phyloP scores from a whole-genome alignment of 1,139 yeast genomes.

The Yamadazyma taylorii region DNA sequence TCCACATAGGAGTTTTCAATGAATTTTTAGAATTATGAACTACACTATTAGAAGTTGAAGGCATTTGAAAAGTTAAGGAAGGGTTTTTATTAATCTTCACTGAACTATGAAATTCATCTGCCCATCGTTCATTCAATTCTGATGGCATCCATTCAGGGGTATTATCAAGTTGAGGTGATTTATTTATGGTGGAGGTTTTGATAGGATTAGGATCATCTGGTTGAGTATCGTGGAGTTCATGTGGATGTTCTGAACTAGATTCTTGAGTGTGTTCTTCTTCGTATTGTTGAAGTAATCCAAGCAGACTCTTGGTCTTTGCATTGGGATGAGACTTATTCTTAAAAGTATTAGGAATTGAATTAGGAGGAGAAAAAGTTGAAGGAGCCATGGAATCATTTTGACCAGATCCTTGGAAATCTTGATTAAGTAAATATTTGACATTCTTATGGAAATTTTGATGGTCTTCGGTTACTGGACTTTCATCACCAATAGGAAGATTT shows the following conservation, averaged over 20 bases:
- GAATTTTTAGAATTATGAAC: slow-evolving; percentile 32
- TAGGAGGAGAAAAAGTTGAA: slow-evolving; percentile 20
- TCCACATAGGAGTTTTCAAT: slow-evolving; percentile 41
- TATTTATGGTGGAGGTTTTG: slow-evolving; percentile 13
- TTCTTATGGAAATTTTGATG: slow-evolving; percentile 29
- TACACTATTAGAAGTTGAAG: slow-evolving; percentile 33
- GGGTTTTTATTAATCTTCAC: slow-evolving; percentile 29
- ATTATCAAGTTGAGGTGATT: slow-evolving; percentile 15
- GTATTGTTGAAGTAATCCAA: slow-evolving; percentile 15
- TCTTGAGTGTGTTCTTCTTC: slow-evolving; percentile 1
- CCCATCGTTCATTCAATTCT: slow-evolving; percentile 41
- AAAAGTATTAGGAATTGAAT: slow-evolving; percentile 47
- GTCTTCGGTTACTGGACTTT: slow-evolving; percentile 7
- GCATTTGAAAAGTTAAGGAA: slow-evolving; percentile 22
- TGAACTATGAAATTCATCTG: slow-evolving; percentile 24
- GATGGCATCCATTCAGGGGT: slow-evolving; percentile 51
- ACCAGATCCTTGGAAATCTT: slow-evolving; percentile 28
- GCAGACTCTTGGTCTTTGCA: slow-evolving; percentile 39
- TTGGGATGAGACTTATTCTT: slow-evolving; percentile 48
- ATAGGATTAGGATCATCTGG: too few species aligned
- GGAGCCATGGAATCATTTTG: slow-evolving; percentile 9
- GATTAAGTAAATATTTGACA: slow-evolving; percentile 36
- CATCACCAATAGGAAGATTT: slow-evolving; percentile 8
- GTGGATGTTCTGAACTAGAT: not conserved
- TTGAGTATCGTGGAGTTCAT: too few species aligned